A percentile compares a stretch with the other conserved stretches of the same genome.
Evolutionary conservation across 1,284 basidiomycete species (phyloP).

Genomic region (Leccinum variabile): DNA sequence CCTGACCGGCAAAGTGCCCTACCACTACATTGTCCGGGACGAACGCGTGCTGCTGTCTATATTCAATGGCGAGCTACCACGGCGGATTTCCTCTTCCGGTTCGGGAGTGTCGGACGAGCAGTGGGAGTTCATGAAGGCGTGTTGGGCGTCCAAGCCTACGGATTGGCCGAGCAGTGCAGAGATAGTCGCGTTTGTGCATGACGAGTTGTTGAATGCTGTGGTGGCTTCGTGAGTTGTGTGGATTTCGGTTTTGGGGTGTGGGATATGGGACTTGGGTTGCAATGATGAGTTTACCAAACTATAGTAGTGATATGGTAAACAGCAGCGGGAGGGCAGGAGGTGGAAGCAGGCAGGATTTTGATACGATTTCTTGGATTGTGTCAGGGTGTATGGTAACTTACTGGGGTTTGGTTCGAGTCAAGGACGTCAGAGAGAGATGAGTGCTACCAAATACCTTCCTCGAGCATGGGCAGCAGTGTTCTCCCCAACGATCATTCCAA

Average conservation of each 20-base stretch:
- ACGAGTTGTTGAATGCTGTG: constrained; percentile 15
- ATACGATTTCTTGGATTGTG: too few species aligned
- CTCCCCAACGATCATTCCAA: too few species aligned
- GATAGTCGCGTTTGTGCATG: constrained; percentile 17
- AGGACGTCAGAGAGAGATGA: too few species aligned
- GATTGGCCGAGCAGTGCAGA: constrained; percentile 18
- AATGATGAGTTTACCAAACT: not conserved
- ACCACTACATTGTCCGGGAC: constrained; percentile 23
- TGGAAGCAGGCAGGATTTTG: too few species aligned
- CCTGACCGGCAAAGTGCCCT: constrained; percentile 27
- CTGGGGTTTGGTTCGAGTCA: too few species aligned
- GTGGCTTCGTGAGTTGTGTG: not conserved
- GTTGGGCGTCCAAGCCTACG: constrained; percentile 18
- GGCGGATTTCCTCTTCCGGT: not conserved
- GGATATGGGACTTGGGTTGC: not conserved
- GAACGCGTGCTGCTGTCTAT: constrained; percentile 22
- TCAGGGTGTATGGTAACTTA: too few species aligned
- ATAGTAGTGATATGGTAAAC: too few species aligned
- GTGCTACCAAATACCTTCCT: too few species aligned
- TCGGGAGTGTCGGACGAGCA: constrained; percentile 15
- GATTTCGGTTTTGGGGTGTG: not conserved
- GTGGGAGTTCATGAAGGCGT: constrained; percentile 25
- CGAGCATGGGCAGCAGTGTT: too few species aligned
- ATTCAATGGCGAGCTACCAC: constrained; percentile 3
- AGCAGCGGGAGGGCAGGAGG: too few species aligned